Evolutionary conservation across 371 early-diverging fungal species (phyloP).

Genomic region (Haplosporangium sp.): DNA sequence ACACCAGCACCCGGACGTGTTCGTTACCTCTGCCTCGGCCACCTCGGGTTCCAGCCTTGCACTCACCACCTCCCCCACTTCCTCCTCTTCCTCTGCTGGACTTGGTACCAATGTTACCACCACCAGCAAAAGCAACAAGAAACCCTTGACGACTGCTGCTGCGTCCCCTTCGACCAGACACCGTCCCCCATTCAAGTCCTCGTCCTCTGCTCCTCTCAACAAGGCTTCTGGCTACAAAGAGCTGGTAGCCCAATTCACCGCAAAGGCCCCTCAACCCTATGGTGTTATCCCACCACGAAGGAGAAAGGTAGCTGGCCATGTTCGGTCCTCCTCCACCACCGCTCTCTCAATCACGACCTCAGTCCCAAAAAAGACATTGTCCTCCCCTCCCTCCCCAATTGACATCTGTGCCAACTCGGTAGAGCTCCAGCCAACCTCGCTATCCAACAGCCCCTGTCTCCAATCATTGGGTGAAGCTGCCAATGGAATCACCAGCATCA

Average conservation of each 20-base stretch:
- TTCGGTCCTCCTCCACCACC: constrained; percentile 28
- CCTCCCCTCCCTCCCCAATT: constrained; percentile 20
- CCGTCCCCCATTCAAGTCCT: constrained; percentile 12
- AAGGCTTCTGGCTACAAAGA: constrained; percentile 60
- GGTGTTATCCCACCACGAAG: constrained; percentile 64
- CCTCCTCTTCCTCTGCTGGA: background rate
- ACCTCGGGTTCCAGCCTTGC: background rate
- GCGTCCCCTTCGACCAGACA: background rate
- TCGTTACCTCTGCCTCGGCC: constrained; percentile 1
- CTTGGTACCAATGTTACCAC: background rate
- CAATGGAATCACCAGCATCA: background rate
- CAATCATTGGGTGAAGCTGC: no score
- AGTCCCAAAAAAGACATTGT: constrained; percentile 3
- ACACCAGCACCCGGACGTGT: constrained; percentile 28
- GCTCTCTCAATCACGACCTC: constrained; percentile 5
- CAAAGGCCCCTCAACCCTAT: constrained; percentile 67
- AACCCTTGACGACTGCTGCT: background rate
- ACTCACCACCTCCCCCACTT: constrained; percentile 20
- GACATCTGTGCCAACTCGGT: constrained; percentile 24
- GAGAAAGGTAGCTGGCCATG: constrained; percentile 4
- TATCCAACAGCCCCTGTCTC: no score
- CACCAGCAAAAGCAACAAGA: background rate
- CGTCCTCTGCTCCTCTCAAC: constrained; percentile 16
- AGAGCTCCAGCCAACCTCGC: constrained; percentile 23
- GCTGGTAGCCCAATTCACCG: constrained; percentile 64